phyloP scores from a whole-genome alignment of 306 rosid genomes.

The Alnus glutinosa region DNA sequence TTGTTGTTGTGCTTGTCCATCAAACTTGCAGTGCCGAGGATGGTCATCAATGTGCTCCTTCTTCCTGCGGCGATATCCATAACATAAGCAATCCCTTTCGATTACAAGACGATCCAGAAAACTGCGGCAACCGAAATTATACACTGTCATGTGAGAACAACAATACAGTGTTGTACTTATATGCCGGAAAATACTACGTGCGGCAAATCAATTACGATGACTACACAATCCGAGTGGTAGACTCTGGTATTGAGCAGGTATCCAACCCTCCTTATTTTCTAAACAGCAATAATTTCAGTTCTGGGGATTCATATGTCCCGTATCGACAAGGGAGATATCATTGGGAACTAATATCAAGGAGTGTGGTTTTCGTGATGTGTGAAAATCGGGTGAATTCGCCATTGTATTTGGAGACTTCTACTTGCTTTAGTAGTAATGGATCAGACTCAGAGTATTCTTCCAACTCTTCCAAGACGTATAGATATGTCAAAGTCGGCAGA shows the following conservation, averaged over 20 bases:
- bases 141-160: background rate
- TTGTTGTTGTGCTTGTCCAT: too few relatives aligned
- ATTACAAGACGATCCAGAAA: too few relatives aligned
- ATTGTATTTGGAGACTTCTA: background rate
- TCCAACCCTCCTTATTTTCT: background rate
- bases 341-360: too few relatives aligned
- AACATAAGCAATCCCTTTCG: background rate
- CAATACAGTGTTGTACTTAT: too few relatives aligned
- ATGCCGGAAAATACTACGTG: background rate
- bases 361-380: background rate
- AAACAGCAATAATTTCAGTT: too few relatives aligned
- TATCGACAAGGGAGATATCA: too few relatives aligned
- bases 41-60: too few relatives aligned
- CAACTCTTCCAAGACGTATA: background rate
- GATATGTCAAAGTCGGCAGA: background rate
- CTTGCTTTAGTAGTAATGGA: background rate
- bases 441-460: background rate
- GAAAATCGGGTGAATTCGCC: background rate
- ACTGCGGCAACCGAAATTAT: too few relatives aligned
- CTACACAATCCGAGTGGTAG: background rate
- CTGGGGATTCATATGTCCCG: too few relatives aligned
- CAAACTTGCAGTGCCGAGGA: too few relatives aligned
- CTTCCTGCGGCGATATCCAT: background rate
- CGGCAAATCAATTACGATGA: background rate
- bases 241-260: background rate